Evolutionary conservation across 345 rosid genomes (phyloP), one percentile per base, ranked within the genome.

Genomic region (Tarenaya hassleriana): DNA sequence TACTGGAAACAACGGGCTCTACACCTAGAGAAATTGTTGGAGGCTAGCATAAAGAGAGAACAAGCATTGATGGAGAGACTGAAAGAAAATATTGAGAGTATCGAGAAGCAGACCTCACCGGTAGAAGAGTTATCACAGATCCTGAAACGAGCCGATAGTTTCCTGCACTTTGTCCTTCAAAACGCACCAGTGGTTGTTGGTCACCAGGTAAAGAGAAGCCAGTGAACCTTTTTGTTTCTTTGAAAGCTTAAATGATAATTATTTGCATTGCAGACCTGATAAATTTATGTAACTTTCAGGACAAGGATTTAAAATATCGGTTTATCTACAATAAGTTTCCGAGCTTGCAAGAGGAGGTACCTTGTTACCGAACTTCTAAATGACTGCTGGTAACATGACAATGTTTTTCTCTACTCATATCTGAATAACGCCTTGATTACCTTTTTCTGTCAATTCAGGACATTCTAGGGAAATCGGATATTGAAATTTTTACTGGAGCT

Each of bases 271-370:
- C 11, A 37, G 3, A 37, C 3, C n/a, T 37, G 15, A 13, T 37
- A 10, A 10, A 10, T 3, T 5, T 11, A 27, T 3, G 41, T 38
- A 16, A 32, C 48, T 55, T 73, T 45, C 97, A 90, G 92, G 98
- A 91, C 63, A 84, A 82, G 62, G 98, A 91, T 53, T 67, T 87
- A 41, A 75, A 82, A 8, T 91, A 87, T 69, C 85, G 95, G 38
- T 91, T 91, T 60, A 91, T 91, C 68, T 91, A 84, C 66, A 91
- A 91, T 58, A 88, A 87, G 73, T 90, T 78, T 61, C 97, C 96
- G 12, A 77, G 80, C 55, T 64, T 90, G 50, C 77, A 80, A 4
- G 96, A 84, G 75, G 75, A 82, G 81, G 97, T 90, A 72, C 72
- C 50, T 31, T 34, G 8, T 52, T 52, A 47, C 52, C 21, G 19